These are phyloP conservation scores for Lichenothelia convexa DNA, from an alignment of 495 filamentous ascomycete species.

Conservation along the genomic window DNA sequence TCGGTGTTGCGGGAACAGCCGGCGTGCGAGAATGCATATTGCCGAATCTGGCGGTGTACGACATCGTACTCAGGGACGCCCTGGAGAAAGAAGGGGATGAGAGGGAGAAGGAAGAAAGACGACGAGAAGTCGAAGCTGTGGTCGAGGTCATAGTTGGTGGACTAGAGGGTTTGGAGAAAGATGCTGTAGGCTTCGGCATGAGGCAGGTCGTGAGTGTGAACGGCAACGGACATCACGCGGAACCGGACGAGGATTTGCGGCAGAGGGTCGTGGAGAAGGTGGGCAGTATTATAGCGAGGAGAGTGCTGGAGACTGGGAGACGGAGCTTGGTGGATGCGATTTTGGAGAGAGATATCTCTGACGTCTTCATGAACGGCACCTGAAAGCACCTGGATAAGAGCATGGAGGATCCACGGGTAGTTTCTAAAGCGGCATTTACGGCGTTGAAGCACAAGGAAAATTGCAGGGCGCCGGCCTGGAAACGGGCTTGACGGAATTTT, in stretches of 20 bases:
- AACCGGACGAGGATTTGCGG: conserved; percentile 11
- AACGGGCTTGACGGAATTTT: too few species aligned
- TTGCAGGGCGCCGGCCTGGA: too few species aligned
- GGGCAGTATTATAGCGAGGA: conserved; percentile 17
- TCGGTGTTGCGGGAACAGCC: conserved; percentile 55
- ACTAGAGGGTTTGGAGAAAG: conserved; percentile 13
- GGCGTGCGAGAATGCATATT: conserved; percentile 64
- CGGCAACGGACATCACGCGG: conserved; percentile 14
- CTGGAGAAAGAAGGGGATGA: conserved; percentile 43
- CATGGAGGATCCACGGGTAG: too few species aligned
- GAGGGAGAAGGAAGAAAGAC: conserved; percentile 6
- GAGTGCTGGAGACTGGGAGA: conserved; percentile 13
- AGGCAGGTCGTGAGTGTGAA: too few species aligned
- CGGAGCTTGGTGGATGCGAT: conserved; percentile 11
- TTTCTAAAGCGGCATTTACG: too few species aligned
- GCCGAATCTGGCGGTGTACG: conserved; percentile 61
- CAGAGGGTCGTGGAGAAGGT: conserved; percentile 14
- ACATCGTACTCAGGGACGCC: too few species aligned
- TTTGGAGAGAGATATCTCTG: conserved; percentile 17
- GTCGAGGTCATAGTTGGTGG: conserved; percentile 14
- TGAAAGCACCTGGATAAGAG: too few species aligned
- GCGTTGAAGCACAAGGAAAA: too few species aligned
- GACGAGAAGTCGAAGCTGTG: conserved; percentile 17
- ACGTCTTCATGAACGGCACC: too few species aligned
- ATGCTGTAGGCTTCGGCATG: conserved; percentile 5